These are phyloP conservation scores for Neurospora sp. DNA, from an alignment of 2,329 filamentous ascomycete genomes.

Conservation along the genomic window DNA sequence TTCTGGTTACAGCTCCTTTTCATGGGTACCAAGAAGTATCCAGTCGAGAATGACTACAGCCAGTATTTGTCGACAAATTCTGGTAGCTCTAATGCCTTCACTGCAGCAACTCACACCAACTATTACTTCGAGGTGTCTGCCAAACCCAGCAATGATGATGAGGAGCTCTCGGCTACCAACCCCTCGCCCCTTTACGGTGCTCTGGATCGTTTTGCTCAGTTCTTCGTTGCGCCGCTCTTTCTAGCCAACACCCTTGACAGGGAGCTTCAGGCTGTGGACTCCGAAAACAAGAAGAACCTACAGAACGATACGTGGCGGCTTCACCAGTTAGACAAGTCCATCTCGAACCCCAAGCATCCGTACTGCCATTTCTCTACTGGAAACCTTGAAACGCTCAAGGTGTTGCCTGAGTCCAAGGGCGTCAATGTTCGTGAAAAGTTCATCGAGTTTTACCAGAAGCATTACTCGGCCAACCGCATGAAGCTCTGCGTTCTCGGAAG, in stretches of 20 bases:
- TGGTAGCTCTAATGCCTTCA: constrained; percentile 91
- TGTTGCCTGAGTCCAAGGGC: constrained; percentile 65
- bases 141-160: constrained; percentile 51
- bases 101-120: constrained; percentile 86
- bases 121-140: constrained; percentile 96
- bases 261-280: constrained; percentile 82
- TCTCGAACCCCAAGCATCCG: constrained; percentile 81
- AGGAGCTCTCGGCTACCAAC: constrained; percentile 44
- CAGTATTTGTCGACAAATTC: constrained; percentile 86
- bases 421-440: constrained; percentile 85
- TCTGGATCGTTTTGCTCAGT: constrained; percentile 85
- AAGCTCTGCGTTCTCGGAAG: constrained; percentile 80
- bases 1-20: constrained; percentile 57
- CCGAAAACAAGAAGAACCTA: constrained; percentile 95
- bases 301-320: constrained; percentile 84
- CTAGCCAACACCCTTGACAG: constrained; percentile 75
- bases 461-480: constrained; percentile 92
- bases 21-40: constrained; percentile 98
- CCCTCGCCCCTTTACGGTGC: constrained; percentile 63
- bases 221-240: constrained; percentile 85
- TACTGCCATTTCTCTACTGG: constrained; percentile 90
- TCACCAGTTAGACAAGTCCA: constrained; percentile 76
- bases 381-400: constrained; percentile 77
- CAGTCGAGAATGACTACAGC: constrained; percentile 90
- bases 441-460: constrained; percentile 79